Conservation (phyloP, 1,284 basidiomycete genomes). For the Microbotryum silenes-acaulis region DNA sequence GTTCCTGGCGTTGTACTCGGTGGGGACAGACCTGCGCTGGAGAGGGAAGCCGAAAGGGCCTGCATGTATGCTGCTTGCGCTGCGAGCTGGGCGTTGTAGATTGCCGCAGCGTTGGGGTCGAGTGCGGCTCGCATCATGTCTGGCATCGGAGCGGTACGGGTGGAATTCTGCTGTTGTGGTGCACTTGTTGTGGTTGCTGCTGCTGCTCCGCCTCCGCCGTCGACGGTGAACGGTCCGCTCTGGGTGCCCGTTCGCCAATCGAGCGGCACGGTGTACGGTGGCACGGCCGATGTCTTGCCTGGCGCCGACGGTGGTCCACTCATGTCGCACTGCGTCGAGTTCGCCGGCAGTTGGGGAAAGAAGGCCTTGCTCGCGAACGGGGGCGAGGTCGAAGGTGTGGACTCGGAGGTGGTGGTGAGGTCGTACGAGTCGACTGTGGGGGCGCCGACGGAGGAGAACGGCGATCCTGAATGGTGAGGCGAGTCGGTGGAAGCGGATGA, state of each 20-base stretch:
- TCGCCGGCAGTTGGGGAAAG: conserved; percentile 10
- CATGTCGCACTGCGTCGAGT: background rate
- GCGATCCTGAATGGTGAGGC: no score
- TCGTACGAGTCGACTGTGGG: conserved; percentile 4
- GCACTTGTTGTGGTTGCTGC: background rate
- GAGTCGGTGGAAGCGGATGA: no score
- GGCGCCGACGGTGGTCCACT: background rate
- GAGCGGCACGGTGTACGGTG: background rate
- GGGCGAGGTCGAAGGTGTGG: conserved; percentile 14
- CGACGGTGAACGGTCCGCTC: conserved; percentile 6
- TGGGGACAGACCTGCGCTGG: background rate
- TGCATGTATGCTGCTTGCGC: conserved; percentile 1
- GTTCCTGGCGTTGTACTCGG: background rate
- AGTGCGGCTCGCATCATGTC: background rate
- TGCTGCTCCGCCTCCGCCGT: conserved; percentile 5
- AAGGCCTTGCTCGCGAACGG: conserved; percentile 2
- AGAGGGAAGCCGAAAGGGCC: conserved; percentile 3
- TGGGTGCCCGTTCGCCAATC: conserved; percentile 6
- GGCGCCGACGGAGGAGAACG: background rate
- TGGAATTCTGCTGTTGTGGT: background rate
- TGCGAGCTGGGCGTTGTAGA: background rate
- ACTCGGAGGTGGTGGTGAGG: conserved; percentile 3
- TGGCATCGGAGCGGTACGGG: background rate
- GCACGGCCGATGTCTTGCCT: background rate
- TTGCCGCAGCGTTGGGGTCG: background rate